These are phyloP conservation scores for Taxillus chinensis DNA, from an alignment of 164 flowering plant genomes.

Conservation along the genomic window DNA sequence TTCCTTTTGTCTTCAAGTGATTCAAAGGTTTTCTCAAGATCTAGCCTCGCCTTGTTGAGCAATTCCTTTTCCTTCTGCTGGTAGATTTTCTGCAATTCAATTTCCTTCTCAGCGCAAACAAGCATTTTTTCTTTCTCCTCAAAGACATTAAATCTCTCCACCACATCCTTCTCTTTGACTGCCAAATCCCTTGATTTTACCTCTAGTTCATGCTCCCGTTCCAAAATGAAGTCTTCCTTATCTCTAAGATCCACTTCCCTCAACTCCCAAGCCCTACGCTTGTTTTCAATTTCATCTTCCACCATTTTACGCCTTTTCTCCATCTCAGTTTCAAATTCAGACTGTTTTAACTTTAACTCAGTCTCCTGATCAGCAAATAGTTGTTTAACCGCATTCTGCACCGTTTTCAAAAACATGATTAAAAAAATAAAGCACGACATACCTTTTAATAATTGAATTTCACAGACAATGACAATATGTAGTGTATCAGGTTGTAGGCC, in stretches of 20 bases:
- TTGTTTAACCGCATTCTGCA: slow-evolving; percentile 58
- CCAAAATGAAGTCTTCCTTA: slow-evolving; percentile 47
- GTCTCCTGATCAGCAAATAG: slow-evolving; percentile 42
- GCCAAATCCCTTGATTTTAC: slow-evolving; percentile 30
- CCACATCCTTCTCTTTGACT: slow-evolving; percentile 49
- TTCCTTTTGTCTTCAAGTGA: slow-evolving; percentile 43
- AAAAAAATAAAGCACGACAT: no score
- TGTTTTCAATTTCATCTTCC: slow-evolving; percentile 67
- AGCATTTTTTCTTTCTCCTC: slow-evolving; percentile 52
- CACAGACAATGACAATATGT: no score
- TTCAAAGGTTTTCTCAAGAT: slow-evolving; percentile 35
- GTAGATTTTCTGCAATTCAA: slow-evolving; percentile 28
- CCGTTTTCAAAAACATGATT: slow-evolving; percentile 1
- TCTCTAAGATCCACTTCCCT: slow-evolving; percentile 63
- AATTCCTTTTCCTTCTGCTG: slow-evolving; percentile 56
- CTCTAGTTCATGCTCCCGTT: slow-evolving; percentile 61
- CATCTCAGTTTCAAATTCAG: slow-evolving; percentile 60
- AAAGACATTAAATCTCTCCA: slow-evolving; percentile 29
- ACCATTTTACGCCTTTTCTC: slow-evolving; percentile 38
- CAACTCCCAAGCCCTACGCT: slow-evolving; percentile 71
- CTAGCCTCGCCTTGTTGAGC: slow-evolving; percentile 27
- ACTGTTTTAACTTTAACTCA: slow-evolving; percentile 32
- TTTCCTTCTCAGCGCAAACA: slow-evolving; percentile 34
- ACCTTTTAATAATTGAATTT: no score
- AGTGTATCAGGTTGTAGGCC: no score